Conservation (phyloP, 2,329 filamentous ascomycete genomes). For the Fusarium pininemorale region DNA sequence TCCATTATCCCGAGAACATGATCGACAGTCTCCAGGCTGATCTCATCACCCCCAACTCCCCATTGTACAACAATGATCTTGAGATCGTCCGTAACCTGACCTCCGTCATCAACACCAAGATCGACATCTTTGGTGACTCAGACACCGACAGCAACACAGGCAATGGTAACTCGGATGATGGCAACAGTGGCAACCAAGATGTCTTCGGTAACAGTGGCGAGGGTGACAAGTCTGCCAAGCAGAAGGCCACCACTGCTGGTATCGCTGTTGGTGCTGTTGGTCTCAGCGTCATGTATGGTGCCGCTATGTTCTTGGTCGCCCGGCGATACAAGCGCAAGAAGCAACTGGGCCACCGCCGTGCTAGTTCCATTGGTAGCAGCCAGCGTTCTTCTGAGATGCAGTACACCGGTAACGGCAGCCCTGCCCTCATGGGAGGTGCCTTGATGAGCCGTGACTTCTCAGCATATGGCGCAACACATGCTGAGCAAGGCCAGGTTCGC, state of each 20-base stretch:
- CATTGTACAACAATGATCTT: constrained; percentile 76
- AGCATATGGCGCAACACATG: constrained; percentile 60
- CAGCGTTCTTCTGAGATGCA: constrained; percentile 61
- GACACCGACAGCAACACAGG: constrained; percentile 47
- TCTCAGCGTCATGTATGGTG: constrained; percentile 87
- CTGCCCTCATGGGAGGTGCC: constrained; percentile 76
- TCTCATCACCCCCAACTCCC: constrained; percentile 75
- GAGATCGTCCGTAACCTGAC: constrained; percentile 77
- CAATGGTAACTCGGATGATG: constrained; percentile 45
- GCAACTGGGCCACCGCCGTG: constrained; percentile 77
- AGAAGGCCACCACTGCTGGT: constrained; percentile 70
- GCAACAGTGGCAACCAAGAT: constrained; percentile 52
- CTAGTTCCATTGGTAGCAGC: constrained; percentile 73
- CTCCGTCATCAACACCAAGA: constrained; percentile 82
- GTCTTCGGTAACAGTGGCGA: constrained; percentile 55
- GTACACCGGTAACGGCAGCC: constrained; percentile 60
- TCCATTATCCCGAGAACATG: constrained; percentile 77
- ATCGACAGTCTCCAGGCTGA: constrained; percentile 74
- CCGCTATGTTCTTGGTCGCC: constrained; percentile 93
- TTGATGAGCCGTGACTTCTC: constrained; percentile 66
- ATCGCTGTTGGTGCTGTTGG: constrained; percentile 81
- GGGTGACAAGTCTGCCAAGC: constrained; percentile 64
- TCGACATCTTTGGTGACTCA: constrained; percentile 57
- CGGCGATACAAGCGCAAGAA: constrained; percentile 89
- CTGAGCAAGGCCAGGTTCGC: constrained; percentile 20